phyloP scores from a whole-genome alignment of 441 rosid genomes.

The Erodium moschatum region DNA sequence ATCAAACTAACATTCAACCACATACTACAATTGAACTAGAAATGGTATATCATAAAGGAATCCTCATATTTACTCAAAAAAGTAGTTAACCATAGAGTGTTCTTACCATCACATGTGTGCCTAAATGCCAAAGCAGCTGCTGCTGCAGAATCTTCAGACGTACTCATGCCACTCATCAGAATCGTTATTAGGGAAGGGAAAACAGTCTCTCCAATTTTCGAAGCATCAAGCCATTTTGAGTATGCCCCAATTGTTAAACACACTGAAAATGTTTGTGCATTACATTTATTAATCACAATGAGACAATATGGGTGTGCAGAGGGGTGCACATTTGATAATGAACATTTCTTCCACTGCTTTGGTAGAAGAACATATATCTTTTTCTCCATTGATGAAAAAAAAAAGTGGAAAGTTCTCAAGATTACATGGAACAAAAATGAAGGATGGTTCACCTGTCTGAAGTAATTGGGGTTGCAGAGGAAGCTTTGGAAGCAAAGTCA shows the following conservation, averaged over 20 bases:
- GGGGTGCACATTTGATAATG: not conserved
- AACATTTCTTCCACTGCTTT: not conserved
- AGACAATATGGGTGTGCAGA: not conserved
- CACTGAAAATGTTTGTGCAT: slow-evolving; percentile 41
- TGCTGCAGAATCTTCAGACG: slow-evolving; percentile 94
- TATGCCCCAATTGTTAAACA: slow-evolving; percentile 94
- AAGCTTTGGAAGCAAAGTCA: slow-evolving; percentile 60
- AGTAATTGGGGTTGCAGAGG: slow-evolving; percentile 88
- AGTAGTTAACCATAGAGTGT: slow-evolving; percentile 10
- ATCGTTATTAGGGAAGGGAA: slow-evolving; percentile 65
- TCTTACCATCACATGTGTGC: slow-evolving; percentile 82
- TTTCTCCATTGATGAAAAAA: not conserved
- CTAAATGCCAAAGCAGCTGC: slow-evolving; percentile 96
- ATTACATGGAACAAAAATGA: slow-evolving; percentile 6
- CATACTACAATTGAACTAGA: not conserved
- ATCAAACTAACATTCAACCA: not conserved
- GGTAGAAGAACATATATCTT: not conserved
- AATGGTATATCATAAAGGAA: not conserved
- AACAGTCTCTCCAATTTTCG: slow-evolving; percentile 58
- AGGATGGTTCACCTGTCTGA: slow-evolving; percentile 62
- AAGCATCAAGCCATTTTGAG: slow-evolving; percentile 91
- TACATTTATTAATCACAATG: not conserved
- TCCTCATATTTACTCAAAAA: not conserved
- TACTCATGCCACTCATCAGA: slow-evolving; percentile 88
- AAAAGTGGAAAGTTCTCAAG: not conserved